These are phyloP conservation scores for Camelina sativa DNA, from an alignment of 345 rosid genomes.

Conservation along the genomic window DNA sequence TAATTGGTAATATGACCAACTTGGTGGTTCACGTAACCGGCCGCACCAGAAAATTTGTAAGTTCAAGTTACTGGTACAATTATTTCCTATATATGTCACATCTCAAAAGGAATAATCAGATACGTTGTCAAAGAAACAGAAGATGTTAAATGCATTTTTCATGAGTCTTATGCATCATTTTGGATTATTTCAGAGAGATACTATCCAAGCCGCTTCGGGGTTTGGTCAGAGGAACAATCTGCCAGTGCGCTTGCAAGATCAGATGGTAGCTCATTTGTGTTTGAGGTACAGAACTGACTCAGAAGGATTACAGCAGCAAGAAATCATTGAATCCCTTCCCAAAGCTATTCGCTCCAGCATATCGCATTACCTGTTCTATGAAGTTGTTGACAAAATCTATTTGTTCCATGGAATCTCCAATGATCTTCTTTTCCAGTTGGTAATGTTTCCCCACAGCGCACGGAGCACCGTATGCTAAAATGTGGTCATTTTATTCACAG, in stretches of 20 bases:
- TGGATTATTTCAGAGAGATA: slow-evolving; percentile 68
- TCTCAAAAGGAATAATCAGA: background rate
- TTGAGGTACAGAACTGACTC: slow-evolving; percentile 83
- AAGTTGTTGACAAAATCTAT: slow-evolving; percentile 74
- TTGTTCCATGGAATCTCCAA: slow-evolving; percentile 88
- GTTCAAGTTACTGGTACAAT: slow-evolving; percentile 38
- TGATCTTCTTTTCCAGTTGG: slow-evolving; percentile 95
- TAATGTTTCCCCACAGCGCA: slow-evolving; percentile 38
- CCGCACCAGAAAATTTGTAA: slow-evolving; percentile 84
- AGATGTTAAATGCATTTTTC: background rate
- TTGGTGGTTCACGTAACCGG: slow-evolving; percentile 79
- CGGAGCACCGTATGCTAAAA: background rate
- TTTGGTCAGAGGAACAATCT: slow-evolving; percentile 79
- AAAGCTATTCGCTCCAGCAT: slow-evolving; percentile 91
- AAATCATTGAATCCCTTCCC: slow-evolving; percentile 77
- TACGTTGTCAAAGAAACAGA: background rate
- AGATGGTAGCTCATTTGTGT: slow-evolving; percentile 89
- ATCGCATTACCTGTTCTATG: slow-evolving; percentile 70
- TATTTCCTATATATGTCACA: background rate
- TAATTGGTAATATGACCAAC: slow-evolving; percentile 91
- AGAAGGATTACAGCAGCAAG: slow-evolving; percentile 94
- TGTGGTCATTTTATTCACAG: background rate
- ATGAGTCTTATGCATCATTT: slow-evolving; percentile 6
- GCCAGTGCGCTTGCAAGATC: slow-evolving; percentile 81
- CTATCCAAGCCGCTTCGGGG: slow-evolving; percentile 76